These are phyloP conservation scores for Cardamine occulta DNA, from an alignment of 345 rosid species.

Conservation along the genomic window DNA sequence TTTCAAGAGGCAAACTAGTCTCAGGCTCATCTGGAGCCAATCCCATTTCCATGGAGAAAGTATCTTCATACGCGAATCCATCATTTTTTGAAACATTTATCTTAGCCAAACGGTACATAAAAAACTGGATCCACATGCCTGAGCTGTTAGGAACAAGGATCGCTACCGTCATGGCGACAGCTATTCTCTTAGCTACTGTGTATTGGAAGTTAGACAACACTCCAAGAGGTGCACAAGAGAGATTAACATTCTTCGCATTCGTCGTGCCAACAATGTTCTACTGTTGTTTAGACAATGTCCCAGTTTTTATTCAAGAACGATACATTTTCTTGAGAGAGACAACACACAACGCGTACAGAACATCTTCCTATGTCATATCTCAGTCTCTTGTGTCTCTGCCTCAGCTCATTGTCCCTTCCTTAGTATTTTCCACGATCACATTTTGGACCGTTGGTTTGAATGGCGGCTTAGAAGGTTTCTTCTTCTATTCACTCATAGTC, in stretches of 20 bases:
- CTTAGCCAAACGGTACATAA: slow-evolving; percentile 36
- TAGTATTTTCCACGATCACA: slow-evolving; percentile 41
- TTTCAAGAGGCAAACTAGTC: slow-evolving; percentile 27
- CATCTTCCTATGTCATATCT: slow-evolving; percentile 50
- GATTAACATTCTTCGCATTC: slow-evolving; percentile 51
- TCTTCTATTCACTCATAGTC: slow-evolving; percentile 43
- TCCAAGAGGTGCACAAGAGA: slow-evolving; percentile 42
- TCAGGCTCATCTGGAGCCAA: slow-evolving; percentile 27
- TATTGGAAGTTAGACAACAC: slow-evolving; percentile 51
- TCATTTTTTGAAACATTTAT: background rate
- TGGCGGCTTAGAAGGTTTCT: slow-evolving; percentile 46
- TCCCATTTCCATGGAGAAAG: slow-evolving; percentile 30
- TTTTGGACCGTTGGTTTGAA: slow-evolving; percentile 54
- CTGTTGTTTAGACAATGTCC: slow-evolving; percentile 46
- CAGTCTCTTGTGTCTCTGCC: slow-evolving; percentile 50
- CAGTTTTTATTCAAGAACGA: slow-evolving; percentile 53
- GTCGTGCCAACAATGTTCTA: slow-evolving; percentile 45
- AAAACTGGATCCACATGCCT: slow-evolving; percentile 28
- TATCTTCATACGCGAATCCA: slow-evolving; percentile 7
- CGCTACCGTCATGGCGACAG: slow-evolving; percentile 33
- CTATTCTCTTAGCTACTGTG: slow-evolving; percentile 53
- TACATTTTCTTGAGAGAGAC: slow-evolving; percentile 75
- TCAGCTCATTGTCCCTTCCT: slow-evolving; percentile 39
- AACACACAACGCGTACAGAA: slow-evolving; percentile 47
- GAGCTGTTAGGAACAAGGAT: slow-evolving; percentile 13